Percentiles rank a stretch among this genome's conserved stretches.
phyloP scores from a whole-genome alignment of 495 filamentous ascomycete species.

The Tuber calosporum region DNA sequence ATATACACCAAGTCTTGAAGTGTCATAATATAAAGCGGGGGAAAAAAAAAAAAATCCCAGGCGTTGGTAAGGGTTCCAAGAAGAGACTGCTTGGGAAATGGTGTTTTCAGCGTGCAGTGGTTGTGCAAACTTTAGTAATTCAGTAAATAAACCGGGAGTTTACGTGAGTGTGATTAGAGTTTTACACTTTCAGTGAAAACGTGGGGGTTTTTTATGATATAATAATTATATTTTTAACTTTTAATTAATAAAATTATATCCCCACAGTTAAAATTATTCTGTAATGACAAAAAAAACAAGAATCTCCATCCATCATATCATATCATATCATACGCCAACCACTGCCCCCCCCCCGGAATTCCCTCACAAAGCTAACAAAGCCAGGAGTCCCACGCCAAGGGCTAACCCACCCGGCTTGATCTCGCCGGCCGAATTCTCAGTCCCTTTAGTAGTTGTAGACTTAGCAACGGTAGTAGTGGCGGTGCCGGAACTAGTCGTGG shows the following conservation, averaged over 20 bases:
- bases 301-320: not conserved
- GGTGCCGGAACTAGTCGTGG: not conserved
- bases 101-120: not conserved
- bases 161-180: no score
- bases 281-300: no score
- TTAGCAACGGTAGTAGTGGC: not conserved
- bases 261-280: no score
- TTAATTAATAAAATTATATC: no score
- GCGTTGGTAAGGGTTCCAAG: not conserved
- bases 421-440: not conserved
- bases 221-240: no score
- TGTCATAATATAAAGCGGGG: no score
- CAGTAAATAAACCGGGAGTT: no score
- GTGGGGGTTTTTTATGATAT: no score
- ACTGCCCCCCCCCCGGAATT: not conserved
- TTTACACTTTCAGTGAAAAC: not conserved
- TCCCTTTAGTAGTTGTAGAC: not conserved
- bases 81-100: not conserved
- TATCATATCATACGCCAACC: no score
- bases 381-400: not conserved
- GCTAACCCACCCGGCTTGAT: not conserved
- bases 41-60: not conserved
- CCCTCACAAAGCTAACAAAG: not conserved
- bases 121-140: no score
- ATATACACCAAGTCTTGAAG: no score